Evolutionary conservation across 1,139 yeast species (phyloP).

Genomic region (Magnusiomyces fungicola): DNA sequence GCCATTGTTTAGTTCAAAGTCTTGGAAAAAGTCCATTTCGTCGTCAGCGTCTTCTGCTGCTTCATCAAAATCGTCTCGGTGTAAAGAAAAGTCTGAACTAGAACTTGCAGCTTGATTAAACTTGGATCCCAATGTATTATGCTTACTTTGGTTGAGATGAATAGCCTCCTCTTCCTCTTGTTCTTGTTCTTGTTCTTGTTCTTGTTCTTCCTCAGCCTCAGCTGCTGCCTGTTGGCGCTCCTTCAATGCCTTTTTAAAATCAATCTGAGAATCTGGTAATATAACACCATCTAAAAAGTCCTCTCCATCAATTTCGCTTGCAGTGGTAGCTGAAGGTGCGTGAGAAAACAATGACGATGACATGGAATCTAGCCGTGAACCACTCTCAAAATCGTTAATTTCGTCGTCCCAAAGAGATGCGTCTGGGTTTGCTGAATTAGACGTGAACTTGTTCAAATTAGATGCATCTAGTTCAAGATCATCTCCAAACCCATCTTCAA

Average conservation of each 20-base stretch:
- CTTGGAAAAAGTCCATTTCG: constrained; percentile 21
- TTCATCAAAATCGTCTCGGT: not conserved
- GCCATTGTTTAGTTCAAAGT: constrained; percentile 22
- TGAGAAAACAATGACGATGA: constrained; percentile 11
- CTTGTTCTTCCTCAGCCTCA: not conserved
- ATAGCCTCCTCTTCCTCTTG: not conserved
- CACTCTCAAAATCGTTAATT: no score
- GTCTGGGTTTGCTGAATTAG: not conserved
- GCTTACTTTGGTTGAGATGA: no score
- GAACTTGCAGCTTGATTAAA: not conserved
- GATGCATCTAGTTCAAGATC: constrained; percentile 1
- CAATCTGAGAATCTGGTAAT: constrained; percentile 10
- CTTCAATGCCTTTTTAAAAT: constrained; percentile 9
- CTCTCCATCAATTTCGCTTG: constrained; percentile 14
- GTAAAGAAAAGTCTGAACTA: not conserved
- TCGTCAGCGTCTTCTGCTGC: constrained; percentile 18
- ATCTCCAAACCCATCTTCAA: constrained; percentile 5
- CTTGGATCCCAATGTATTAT: not conserved
- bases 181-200: not conserved
- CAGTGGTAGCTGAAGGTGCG: constrained; percentile 11
- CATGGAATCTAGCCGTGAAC: no score
- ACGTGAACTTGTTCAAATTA: not conserved
- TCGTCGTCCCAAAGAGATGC: constrained; percentile 1
- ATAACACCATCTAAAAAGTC: constrained; percentile 15
- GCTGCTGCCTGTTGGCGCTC: constrained; percentile 8